phyloP scores from a whole-genome alignment of 2,329 filamentous ascomycete genomes.

The Neonectria hederae region DNA sequence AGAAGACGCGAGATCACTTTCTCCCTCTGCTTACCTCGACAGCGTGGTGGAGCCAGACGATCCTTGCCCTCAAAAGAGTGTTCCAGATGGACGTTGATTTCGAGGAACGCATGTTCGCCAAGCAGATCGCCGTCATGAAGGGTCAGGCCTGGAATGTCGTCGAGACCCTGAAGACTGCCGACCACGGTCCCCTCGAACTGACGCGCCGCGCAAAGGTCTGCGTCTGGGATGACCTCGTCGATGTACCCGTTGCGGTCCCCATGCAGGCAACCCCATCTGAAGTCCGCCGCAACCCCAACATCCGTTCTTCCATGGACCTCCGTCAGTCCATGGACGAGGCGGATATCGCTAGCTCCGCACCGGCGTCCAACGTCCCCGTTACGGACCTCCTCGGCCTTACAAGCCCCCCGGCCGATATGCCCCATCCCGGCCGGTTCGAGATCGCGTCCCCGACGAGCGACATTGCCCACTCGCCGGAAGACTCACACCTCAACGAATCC shows the following conservation, averaged over 20 bases:
- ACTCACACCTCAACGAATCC: conserved; percentile 35
- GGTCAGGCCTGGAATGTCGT: conserved; percentile 99
- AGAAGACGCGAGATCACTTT: conserved; percentile 93
- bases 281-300: conserved; percentile 71
- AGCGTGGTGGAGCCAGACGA: conserved; percentile 96
- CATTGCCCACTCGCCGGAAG: conserved; percentile 53
- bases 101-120: conserved; percentile 98
- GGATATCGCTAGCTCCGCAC: conserved; percentile 73
- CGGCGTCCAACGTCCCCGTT: conserved; percentile 46
- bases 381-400: conserved; percentile 77
- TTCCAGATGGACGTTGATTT: conserved; percentile 96
- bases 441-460: conserved; percentile 60
- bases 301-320: conserved; percentile 68
- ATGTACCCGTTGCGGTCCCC: conserved; percentile 92
- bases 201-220: conserved; percentile 91
- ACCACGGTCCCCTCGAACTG: conserved; percentile 93
- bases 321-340: conserved; percentile 75
- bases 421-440: conserved; percentile 80
- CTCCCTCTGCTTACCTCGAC: conserved; percentile 94
- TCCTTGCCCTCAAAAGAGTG: conserved; percentile 82
- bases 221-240: conserved; percentile 97
- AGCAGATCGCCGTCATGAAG: conserved; percentile 98
- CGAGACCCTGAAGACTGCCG: conserved; percentile 90
- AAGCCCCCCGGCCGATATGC: conserved; percentile 70
- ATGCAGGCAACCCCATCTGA: conserved; percentile 88